Evolutionary conservation across 371 early-diverging fungal genomes (phyloP), one percentile per base, ranked within the genome.

Genomic region (Rhizopus delemar): DNA sequence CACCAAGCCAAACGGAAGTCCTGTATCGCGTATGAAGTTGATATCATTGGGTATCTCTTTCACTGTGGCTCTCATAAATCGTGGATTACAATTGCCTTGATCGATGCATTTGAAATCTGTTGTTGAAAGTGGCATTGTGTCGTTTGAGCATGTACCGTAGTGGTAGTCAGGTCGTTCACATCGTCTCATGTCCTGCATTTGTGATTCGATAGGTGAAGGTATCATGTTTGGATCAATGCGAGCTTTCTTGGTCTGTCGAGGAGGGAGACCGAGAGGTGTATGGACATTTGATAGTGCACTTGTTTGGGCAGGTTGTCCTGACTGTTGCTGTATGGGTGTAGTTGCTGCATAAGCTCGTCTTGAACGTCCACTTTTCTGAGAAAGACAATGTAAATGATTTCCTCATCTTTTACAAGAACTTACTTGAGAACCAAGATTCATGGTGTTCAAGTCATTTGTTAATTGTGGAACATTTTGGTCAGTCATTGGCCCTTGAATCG

Each of bases 181-280:
- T 5, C 69, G 51, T 12, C 75, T 75, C 65, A 94, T 93, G 70
- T 98, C 93, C 12, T 73, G 69, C 38, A 83, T 80, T 52, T 93
- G 94, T 33, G 93, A 90, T 29, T 83, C 81, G 3, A 94, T 83
- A 13, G 96, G 95, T 12, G 93, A 90, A 8, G 98, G 98, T 45
- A 98, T 91, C 58, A 94, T 93, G 70, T 93, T 87, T 2, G 97
- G 96, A 68, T 98, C 94, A 49, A 98, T 97, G 36, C 85, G 83
- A 3, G 85, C 75, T 56, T 80, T 84, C 29, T 81, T 41, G 7
- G 45, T 48, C 35, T 62, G 70, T 29, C 80, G 72, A 56, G 60
- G 62, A 2, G 66, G 66, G 7, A 68, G 45, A 22, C 64, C 65
- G n/a, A 62, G 43, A 32, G 68, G 63, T 28, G 66, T 50, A 5